Evolutionary conservation across 345 rosid genomes (phyloP).

Genomic region (Pseudoturritis turrita): DNA sequence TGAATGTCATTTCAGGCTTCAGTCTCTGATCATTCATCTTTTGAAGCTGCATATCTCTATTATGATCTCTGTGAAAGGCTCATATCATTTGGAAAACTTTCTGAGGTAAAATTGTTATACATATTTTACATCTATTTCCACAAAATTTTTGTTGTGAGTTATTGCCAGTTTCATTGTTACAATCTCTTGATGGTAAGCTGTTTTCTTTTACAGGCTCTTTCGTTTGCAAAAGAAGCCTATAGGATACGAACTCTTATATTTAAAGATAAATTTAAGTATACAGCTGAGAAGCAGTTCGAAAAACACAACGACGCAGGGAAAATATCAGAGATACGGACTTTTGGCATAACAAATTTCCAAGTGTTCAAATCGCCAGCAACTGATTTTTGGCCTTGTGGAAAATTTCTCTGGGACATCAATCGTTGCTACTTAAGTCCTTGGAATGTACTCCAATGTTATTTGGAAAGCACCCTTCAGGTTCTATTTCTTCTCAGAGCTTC

Average conservation of each 20-base stretch:
- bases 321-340: constrained; percentile 34
- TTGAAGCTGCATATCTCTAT: constrained; percentile 69
- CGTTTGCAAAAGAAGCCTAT: constrained; percentile 74
- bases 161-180: constrained; percentile 16
- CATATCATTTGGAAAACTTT: constrained; percentile 47
- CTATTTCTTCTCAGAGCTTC: constrained; percentile 21
- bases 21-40: constrained; percentile 42
- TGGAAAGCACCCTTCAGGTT: constrained; percentile 96
- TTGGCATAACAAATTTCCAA: constrained; percentile 41
- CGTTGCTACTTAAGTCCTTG: constrained; percentile 74
- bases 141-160: not conserved
- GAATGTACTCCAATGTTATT: constrained; percentile 76
- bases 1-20: constrained; percentile 46
- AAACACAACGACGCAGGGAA: constrained; percentile 41
- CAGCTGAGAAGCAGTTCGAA: constrained; percentile 50
- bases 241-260: constrained; percentile 65
- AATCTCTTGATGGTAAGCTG: constrained; percentile 7
- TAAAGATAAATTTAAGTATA: constrained; percentile 60
- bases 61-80: constrained; percentile 77
- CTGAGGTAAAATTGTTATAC: constrained; percentile 57
- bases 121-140: not conserved
- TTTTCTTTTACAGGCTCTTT: constrained; percentile 59
- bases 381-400: constrained; percentile 55
- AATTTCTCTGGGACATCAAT: constrained; percentile 38
- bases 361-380: constrained; percentile 42